A percentile compares a stretch with the other conserved stretches of the same genome.
phyloP scores from a whole-genome alignment of 2,329 filamentous ascomycete genomes.

The Rhynchosporium graminicola region DNA sequence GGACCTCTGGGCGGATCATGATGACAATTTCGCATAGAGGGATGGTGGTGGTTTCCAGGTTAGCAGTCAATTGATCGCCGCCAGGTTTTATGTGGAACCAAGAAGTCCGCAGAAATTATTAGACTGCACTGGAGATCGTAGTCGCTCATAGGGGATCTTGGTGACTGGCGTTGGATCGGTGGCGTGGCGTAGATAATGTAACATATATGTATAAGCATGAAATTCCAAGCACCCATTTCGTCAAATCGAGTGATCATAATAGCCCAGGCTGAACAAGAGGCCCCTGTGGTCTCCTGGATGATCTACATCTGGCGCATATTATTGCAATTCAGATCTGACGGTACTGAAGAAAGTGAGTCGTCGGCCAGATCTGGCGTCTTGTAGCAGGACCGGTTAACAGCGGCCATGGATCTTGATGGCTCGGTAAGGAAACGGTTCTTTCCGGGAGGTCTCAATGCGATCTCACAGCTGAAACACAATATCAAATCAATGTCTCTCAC shows the following conservation, averaged over 20 bases:
- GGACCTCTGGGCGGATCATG: slow-evolving; percentile 91
- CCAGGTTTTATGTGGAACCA: slow-evolving; percentile 14
- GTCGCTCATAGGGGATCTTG: slow-evolving; percentile 24
- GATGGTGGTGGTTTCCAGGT: slow-evolving; percentile 7
- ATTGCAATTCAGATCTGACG: slow-evolving; percentile 8
- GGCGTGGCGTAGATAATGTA: slow-evolving; percentile 26
- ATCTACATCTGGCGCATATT: slow-evolving; percentile 14
- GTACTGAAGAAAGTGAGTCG: not conserved
- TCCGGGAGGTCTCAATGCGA: slow-evolving; percentile 16
- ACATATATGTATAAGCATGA: slow-evolving; percentile 31
- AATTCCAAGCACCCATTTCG: slow-evolving; percentile 18
- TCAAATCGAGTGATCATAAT: not conserved
- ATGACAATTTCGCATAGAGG: slow-evolving; percentile 81
- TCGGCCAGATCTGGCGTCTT: not conserved
- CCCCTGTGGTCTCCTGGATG: slow-evolving; percentile 14
- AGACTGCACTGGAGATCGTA: slow-evolving; percentile 23
- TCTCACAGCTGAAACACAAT: not conserved
- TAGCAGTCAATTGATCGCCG: slow-evolving; percentile 3
- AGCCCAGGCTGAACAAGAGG: not conserved
- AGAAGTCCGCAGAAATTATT: slow-evolving; percentile 14
- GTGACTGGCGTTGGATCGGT: slow-evolving; percentile 35
- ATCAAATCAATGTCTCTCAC: slow-evolving; percentile 17
- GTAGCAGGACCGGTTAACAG: not conserved
- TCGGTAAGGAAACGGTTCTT: slow-evolving; percentile 14
- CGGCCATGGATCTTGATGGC: not conserved